Evolutionary conservation across 148 eudicot species (phyloP).

Genomic region (Camellia sinensis): DNA sequence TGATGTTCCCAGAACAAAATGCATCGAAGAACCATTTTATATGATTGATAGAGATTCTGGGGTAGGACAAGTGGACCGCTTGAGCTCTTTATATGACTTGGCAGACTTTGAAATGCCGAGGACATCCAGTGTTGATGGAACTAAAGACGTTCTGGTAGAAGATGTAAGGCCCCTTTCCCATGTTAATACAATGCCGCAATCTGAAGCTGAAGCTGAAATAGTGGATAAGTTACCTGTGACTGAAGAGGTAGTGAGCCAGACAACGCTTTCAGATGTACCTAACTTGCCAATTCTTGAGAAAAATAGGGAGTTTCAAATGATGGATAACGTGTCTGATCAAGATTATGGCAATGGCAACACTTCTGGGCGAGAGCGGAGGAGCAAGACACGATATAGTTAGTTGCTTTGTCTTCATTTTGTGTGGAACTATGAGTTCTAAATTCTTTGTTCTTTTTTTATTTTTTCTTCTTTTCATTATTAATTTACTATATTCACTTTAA

Average conservation of each 20-base stretch:
- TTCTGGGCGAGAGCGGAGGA: slow-evolving; percentile 10
- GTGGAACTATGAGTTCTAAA: background rate
- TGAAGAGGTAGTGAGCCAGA: slow-evolving; percentile 1
- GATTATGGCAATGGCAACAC: slow-evolving; percentile 12
- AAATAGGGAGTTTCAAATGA: background rate
- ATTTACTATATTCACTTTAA: background rate
- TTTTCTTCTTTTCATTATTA: too few relatives aligned
- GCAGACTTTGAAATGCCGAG: slow-evolving; percentile 43
- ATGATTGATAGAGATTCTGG: slow-evolving; percentile 32
- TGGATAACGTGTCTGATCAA: background rate
- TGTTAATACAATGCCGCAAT: background rate
- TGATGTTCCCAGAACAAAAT: background rate
- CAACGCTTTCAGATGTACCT: slow-evolving; percentile 4
- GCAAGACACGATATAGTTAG: slow-evolving; percentile 28
- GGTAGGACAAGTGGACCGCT: slow-evolving; percentile 19
- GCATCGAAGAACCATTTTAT: slow-evolving; percentile 34
- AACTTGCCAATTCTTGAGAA: background rate
- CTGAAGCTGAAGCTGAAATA: background rate
- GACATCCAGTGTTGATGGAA: slow-evolving; percentile 20
- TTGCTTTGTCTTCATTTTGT: slow-evolving; percentile 7
- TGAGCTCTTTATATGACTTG: slow-evolving; percentile 38
- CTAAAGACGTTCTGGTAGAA: slow-evolving; percentile 7
- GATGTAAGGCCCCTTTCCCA: slow-evolving; percentile 13
- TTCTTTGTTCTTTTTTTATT: background rate
- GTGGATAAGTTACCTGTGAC: slow-evolving; percentile 7